These are phyloP conservation scores for Magnaporthales sp. DNA, from an alignment of 2,329 filamentous ascomycete genomes.

Conservation along the genomic window DNA sequence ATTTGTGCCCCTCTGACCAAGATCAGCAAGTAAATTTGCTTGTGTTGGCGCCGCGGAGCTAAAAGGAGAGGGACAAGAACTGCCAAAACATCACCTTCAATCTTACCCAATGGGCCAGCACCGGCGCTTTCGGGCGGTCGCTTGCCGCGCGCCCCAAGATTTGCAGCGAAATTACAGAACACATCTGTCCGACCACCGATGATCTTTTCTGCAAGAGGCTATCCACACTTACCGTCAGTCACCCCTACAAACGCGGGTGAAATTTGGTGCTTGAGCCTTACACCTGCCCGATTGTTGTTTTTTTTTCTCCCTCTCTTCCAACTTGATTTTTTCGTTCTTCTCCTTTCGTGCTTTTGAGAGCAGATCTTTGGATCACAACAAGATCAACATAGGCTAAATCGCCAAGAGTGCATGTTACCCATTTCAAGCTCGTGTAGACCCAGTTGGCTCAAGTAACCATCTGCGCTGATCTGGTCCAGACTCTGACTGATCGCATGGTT, in stretches of 20 bases:
- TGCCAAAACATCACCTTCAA: background rate
- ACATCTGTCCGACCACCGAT: background rate
- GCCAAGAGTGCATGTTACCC: background rate
- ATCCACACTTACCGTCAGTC: background rate
- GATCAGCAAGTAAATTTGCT: background rate
- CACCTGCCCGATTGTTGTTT: too few species aligned
- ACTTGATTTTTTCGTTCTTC: background rate
- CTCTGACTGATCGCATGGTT: background rate
- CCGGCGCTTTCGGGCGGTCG: background rate
- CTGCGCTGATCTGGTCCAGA: background rate
- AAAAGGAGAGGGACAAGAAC: background rate
- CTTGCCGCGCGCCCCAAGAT: background rate
- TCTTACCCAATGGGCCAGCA: background rate
- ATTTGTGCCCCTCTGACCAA: background rate
- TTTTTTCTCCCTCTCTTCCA: background rate
- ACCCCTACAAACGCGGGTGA: background rate
- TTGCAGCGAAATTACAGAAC: background rate
- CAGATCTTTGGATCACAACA: background rate
- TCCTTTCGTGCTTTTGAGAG: background rate
- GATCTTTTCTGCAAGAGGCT: background rate
- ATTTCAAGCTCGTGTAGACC: background rate
- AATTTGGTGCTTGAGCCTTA: background rate
- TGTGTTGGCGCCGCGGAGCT: background rate
- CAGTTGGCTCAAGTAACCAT: background rate
- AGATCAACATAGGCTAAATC: background rate